Base-by-base conservation (phyloP, 345 rosid genomes). In the Camelina laxa region DNA sequence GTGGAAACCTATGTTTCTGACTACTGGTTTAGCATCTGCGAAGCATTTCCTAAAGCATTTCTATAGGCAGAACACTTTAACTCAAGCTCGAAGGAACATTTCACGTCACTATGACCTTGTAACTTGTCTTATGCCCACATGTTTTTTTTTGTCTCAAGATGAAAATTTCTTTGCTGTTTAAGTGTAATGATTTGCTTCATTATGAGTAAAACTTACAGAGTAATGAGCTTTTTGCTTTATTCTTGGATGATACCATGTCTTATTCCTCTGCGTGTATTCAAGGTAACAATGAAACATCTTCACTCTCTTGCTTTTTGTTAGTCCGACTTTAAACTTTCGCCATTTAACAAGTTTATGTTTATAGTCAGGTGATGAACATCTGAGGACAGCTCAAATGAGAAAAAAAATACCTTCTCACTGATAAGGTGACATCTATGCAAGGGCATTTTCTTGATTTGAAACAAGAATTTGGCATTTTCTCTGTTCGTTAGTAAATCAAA, bases 51-150 rank as follows among this genome's bases (percentile, higher is more conserved):
- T 86, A 31, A 88, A 71, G 79, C 98, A 91, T 75, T 74, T 86
- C 30, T 84, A 82, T 5, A 82, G 93, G 73, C 85, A 84, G 58
- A 93, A 91, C 73, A 88, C 89, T 9, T 81, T 91, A 19, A 91
- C 93, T 38, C 93, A 93, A 85, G 96, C 98, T 79, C 89, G 96
- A 11, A 79, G 98, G 81, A 93, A 91, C 55, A 85, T 89, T 74
- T 91, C 98, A 36, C 89, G 84, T 11, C 97, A 91, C 80, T 93
- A 91, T 78, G 97, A 93, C 84, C 81, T 93, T 89, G 98, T 53
- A 51, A 22, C 7, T 51, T 12, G 57, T 44, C 31, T 21, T 12
- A 10, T 45, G 48, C 17, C 20, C 48, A 12, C 15, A 11, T 12
- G 14, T 12, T 39, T 3, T 1, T 12, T 39, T 3, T 1, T 6